Conservation (phyloP, 768 basidiomycete genomes). For the Leccinum pellstonianum region DNA sequence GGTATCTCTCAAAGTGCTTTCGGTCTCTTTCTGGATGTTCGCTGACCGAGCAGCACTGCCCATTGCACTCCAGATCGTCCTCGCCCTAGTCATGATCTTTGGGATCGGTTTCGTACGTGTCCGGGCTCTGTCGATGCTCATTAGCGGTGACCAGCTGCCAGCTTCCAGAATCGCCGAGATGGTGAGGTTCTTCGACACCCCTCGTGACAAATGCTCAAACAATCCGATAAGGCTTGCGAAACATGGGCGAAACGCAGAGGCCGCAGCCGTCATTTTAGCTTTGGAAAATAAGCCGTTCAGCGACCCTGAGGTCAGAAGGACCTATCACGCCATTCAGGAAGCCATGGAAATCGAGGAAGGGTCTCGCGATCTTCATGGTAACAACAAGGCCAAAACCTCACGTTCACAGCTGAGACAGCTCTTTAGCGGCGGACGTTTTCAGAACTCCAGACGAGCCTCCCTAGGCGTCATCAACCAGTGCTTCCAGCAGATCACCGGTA, state of each 20-base stretch:
- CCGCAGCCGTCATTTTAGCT: slow-evolving; percentile 60
- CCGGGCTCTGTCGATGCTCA: not conserved
- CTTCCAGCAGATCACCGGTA: slow-evolving; percentile 70
- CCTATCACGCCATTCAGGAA: slow-evolving; percentile 54
- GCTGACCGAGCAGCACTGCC: slow-evolving; percentile 34
- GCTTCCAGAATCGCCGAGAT: slow-evolving; percentile 61
- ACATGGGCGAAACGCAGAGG: slow-evolving; percentile 52
- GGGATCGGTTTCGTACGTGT: slow-evolving; percentile 45
- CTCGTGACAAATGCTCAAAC: not conserved
- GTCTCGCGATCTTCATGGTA: not conserved
- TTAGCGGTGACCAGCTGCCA: slow-evolving; percentile 18
- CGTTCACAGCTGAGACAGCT: slow-evolving; percentile 46
- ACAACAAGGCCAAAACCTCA: not conserved
- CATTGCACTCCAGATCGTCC: slow-evolving; percentile 56
- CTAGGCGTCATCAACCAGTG: slow-evolving; percentile 59
- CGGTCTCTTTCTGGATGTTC: not conserved
- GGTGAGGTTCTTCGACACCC: slow-evolving; percentile 31
- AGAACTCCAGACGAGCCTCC: slow-evolving; percentile 61
- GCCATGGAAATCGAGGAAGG: slow-evolving; percentile 45
- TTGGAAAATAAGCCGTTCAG: slow-evolving; percentile 51
- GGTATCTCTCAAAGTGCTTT: not conserved
- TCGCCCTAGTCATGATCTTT: slow-evolving; percentile 53
- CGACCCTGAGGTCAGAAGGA: slow-evolving; percentile 47
- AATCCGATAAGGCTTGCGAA: slow-evolving; percentile 48
- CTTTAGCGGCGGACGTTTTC: slow-evolving; percentile 52